Evolutionary conservation across 2,329 filamentous ascomycete species (phyloP), one percentile per base, ranked within the genome.

Genomic region (Verticillium nubilum): DNA sequence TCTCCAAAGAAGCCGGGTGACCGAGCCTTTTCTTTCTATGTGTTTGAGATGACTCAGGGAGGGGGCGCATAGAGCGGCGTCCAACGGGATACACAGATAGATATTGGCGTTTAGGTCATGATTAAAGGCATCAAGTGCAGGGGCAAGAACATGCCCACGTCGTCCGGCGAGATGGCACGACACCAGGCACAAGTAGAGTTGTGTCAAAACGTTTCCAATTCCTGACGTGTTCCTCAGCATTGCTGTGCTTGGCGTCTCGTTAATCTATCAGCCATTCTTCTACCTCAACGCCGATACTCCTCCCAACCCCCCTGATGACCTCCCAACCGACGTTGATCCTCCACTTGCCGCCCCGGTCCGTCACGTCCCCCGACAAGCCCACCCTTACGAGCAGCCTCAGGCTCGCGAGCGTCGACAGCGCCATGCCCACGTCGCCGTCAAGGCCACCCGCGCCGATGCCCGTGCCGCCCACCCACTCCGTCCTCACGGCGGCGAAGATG

Each of bases 321-420:
- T 95, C 91, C 89, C 89, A 93, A 1, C 87, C 86, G 60, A 91
- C 86, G 65, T 90, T 91, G 10, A 93, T 87, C 67, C 88, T 85
- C 89, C 90, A 95, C 72, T 89, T 87, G 5, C 84, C 86, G 0
- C 85, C 85, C 0, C 85, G 78, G 69, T 94, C 90, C 67, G 92
- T 77, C 27, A 81, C 75, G 72, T 93, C 90, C 10, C 78, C 76
- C 27, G 78, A 73, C 17, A 80, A 81, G 17, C 86, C 87, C 2
- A 90, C 86, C 50, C 86, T 82, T 33, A 90, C 80, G 33, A 95
- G 72, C 66, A 95, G 69, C 50, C 89, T 74, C 69, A 95, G 73
- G 65, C 88, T 91, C 1, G 86, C 83, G 59, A 95, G 75, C 23
- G 90, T 94, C 3, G 90, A 87, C 55, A 95, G 80, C 47, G 83